Base-by-base conservation (phyloP, 2,329 filamentous ascomycete species). In the Dothistroma pini region DNA sequence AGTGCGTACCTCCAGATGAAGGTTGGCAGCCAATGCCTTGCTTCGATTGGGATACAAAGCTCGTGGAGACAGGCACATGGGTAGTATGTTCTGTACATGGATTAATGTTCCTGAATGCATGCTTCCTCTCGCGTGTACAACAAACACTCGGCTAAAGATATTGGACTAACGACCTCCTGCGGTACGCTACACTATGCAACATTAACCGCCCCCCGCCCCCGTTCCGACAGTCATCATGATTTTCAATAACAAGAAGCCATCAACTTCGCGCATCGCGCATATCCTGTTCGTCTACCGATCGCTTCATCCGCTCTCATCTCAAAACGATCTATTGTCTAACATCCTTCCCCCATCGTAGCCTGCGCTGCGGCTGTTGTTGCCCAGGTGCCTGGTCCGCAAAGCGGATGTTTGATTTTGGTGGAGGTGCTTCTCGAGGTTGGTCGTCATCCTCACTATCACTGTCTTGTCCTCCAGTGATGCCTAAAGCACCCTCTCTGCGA, bases 401-500 rank as follows among this genome's bases (percentile, higher is more conserved):
- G 7, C 70, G 63, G 44, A 72, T 71, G 12, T 62, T 65, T 32
- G 44, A 59, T 32, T 60, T 56, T 19, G 63, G 59, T 47, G 54
- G 50, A 5, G 52, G 53, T 16, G 38, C 22, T 34, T 55, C 34
- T 60, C 60, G 51, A 59, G 56, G 31, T 51, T 62, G 54, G 25
- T 69, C 64, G 34, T 70, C 66, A 14, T 85, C 86, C 35, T 87
- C 81, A 59, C 80, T 84, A 58, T 81, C 80, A 51, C 79, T 81
- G 19, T 73, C 74, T 8, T 69, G 63, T 11, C 74, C 71, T 16
- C 77, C 76, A 35, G 25, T 12, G 63, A 89, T 79, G 10, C 89
- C 89, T 1, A 93, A 77, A 0, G 90, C 90, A 0, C 89, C 89
- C 68, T 91, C 86, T 68, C 90, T 84, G 57, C 90, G 81, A 47